Conservation (phyloP, 139 green algal species). For the Dunaliella primolecta region DNA sequence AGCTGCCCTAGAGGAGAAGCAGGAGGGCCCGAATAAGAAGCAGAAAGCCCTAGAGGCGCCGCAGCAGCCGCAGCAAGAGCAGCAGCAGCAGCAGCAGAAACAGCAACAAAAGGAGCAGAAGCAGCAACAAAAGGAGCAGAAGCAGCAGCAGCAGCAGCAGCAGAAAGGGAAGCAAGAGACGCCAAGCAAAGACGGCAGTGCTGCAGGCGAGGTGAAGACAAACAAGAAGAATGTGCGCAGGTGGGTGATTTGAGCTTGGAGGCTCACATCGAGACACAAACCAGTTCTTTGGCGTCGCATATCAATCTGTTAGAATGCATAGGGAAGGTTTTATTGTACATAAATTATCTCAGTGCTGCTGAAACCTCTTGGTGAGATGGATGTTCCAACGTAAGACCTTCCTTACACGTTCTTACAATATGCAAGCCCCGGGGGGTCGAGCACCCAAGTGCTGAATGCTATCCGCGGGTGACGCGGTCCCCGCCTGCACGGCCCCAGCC, state of each 20-base stretch:
- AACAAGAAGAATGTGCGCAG: constrained; percentile 31
- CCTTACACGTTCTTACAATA: background rate
- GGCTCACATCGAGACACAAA: constrained; percentile 21
- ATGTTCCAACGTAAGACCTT: background rate
- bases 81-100: background rate
- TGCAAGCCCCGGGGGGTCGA: background rate
- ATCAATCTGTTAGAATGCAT: too few species aligned
- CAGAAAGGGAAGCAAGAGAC: constrained; percentile 18
- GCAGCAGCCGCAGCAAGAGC: background rate
- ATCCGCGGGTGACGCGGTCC: too few species aligned
- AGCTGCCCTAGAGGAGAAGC: background rate
- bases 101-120: background rate
- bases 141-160: constrained; percentile 9
- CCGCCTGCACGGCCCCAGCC: too few species aligned
- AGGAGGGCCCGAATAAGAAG: constrained; percentile 6
- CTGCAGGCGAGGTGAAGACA: constrained; percentile 20
- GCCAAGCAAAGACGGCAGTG: constrained; percentile 8
- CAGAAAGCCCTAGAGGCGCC: constrained; percentile 7
- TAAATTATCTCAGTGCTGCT: background rate
- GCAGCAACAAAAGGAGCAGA: constrained; percentile 12
- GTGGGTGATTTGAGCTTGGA: constrained; percentile 4
- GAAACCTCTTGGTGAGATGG: background rate
- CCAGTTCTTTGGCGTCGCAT: background rate
- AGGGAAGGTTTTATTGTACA: too few species aligned
- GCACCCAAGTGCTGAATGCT: too few species aligned